Evolutionary conservation across 805 yeast genomes (phyloP).

Genomic region (Maudiozyma serrabonitensis): DNA sequence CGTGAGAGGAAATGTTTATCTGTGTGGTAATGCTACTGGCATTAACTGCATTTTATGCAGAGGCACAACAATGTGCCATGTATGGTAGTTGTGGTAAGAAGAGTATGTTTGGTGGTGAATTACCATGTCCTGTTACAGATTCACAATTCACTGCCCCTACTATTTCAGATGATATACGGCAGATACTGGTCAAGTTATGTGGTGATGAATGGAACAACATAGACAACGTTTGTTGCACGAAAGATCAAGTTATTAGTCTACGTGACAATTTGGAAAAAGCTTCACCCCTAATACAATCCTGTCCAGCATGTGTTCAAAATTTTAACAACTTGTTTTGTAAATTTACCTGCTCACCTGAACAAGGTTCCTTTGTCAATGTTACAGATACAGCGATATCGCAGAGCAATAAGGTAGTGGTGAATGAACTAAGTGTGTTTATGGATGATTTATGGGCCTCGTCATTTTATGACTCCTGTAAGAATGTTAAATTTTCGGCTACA

Average conservation of each 20-base stretch:
- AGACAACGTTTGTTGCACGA: slow-evolving; percentile 58
- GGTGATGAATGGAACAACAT: slow-evolving; percentile 54
- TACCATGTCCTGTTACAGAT: slow-evolving; percentile 65
- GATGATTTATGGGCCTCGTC: slow-evolving; percentile 48
- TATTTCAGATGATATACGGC: slow-evolving; percentile 31
- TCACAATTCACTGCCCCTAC: slow-evolving; percentile 39
- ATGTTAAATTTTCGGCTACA: slow-evolving; percentile 85
- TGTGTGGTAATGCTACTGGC: not conserved
- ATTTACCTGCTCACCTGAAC: slow-evolving; percentile 85
- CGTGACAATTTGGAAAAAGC: slow-evolving; percentile 59
- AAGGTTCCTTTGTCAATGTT: slow-evolving; percentile 63
- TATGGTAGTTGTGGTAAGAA: slow-evolving; percentile 62
- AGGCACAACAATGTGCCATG: slow-evolving; percentile 26
- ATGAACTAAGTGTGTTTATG: slow-evolving; percentile 58
- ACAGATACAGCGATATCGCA: slow-evolving; percentile 35
- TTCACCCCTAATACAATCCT: slow-evolving; percentile 71
- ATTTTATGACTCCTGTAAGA: slow-evolving; percentile 77
- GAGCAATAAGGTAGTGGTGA: slow-evolving; percentile 48
- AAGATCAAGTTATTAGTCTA: slow-evolving; percentile 48
- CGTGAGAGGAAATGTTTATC: not conserved
- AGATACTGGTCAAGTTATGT: slow-evolving; percentile 49
- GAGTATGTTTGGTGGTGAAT: slow-evolving; percentile 62
- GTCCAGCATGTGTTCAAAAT: slow-evolving; percentile 89
- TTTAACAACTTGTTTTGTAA: slow-evolving; percentile 77
- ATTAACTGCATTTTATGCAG: not conserved